A percentile compares a stretch with the other conserved stretches of the same genome.
Conservation (phyloP, 768 basidiomycete genomes). For the Xerocomellus amylosporus region DNA sequence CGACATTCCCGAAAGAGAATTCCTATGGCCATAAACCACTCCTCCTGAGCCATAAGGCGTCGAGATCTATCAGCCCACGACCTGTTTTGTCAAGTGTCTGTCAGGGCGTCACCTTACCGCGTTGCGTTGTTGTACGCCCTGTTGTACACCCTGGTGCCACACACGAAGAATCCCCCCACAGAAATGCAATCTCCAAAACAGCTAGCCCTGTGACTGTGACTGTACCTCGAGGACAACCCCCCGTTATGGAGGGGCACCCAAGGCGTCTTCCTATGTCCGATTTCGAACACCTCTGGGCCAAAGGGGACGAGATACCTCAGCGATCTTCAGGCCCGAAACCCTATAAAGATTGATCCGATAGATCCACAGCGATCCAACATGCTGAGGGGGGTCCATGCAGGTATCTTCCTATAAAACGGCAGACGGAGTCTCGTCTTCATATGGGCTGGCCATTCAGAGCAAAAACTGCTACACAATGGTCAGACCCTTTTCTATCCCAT, state of each 20-base stretch:
- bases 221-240: slow-evolving; percentile 2
- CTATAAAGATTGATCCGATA: neutral
- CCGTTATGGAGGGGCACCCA: neutral
- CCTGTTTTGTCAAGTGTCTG: slow-evolving; percentile 6
- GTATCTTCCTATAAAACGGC: slow-evolving; percentile 9
- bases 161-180: neutral
- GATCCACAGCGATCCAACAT: slow-evolving; percentile 4
- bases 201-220: neutral
- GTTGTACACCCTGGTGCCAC: neutral
- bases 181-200: slow-evolving; percentile 1
- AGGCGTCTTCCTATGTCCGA: neutral
- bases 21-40: slow-evolving; percentile 3
- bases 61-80: neutral
- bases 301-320: neutral
- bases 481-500: slow-evolving; percentile 29
- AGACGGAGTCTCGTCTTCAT: neutral
- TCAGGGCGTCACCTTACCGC: slow-evolving; percentile 1
- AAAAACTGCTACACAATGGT: slow-evolving; percentile 25
- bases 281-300: neutral
- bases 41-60: slow-evolving; percentile 5
- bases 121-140: neutral
- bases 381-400: neutral
- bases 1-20: slow-evolving; percentile 13
- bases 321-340: neutral
- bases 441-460: slow-evolving; percentile 8